phyloP scores from a whole-genome alignment of 495 filamentous ascomycete genomes.

The Xylaria flabelliformis region DNA sequence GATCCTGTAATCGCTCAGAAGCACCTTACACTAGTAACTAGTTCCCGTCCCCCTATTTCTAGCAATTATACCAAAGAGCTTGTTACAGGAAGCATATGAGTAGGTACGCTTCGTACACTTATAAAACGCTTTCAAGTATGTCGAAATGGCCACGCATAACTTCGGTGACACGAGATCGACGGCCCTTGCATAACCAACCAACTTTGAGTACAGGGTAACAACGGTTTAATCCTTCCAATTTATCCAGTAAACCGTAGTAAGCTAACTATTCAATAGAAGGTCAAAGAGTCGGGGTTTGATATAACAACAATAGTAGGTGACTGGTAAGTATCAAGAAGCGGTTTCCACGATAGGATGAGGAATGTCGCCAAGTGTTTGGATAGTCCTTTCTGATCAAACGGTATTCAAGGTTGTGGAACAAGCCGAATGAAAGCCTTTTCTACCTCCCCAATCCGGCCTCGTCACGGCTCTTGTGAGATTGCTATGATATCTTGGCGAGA shows the following conservation, averaged over 20 bases:
- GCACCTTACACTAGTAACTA: background rate
- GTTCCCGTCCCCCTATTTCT: background rate
- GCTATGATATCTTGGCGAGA: background rate
- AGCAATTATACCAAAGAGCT: background rate
- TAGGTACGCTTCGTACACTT: background rate
- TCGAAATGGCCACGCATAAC: background rate
- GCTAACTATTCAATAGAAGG: background rate
- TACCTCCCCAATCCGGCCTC: constrained; percentile 11
- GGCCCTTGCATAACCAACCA: background rate
- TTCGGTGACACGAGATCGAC: constrained; percentile 2
- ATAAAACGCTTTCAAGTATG: constrained; percentile 5
- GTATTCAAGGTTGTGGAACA: background rate
- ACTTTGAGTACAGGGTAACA: background rate
- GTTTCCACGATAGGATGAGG: background rate
- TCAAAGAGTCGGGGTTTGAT: background rate
- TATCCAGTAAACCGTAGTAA: background rate
- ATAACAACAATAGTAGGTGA: background rate
- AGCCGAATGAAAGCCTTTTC: background rate
- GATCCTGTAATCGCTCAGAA: background rate
- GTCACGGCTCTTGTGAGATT: background rate
- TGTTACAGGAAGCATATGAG: background rate
- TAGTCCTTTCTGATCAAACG: background rate
- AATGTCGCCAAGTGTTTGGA: background rate
- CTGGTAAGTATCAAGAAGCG: background rate
- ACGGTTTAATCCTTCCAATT: background rate